Evolutionary conservation across 257 asterid species (phyloP).

Genomic region (Solanum pinnatisectum): DNA sequence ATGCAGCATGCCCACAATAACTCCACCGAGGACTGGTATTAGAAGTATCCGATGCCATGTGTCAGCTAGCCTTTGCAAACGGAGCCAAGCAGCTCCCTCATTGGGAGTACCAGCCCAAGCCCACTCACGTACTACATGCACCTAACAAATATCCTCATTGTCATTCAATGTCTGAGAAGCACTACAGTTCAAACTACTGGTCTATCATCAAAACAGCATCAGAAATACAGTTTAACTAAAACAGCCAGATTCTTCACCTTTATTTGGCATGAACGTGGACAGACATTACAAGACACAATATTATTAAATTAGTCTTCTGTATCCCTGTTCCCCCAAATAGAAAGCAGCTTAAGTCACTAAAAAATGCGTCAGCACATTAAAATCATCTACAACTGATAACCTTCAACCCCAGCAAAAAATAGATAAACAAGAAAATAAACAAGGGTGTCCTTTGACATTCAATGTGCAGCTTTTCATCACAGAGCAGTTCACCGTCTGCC

Average conservation of each 20-base stretch:
- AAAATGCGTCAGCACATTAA: background rate
- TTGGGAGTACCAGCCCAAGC: conserved; percentile 99
- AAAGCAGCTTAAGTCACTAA: background rate
- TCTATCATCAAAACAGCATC: background rate
- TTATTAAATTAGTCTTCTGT: background rate
- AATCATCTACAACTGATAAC: background rate
- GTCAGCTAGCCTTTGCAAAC: conserved; percentile 77
- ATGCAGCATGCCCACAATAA: conserved; percentile 89
- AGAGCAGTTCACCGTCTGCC: background rate
- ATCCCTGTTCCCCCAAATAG: background rate
- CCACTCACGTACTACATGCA: conserved; percentile 89
- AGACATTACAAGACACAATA: background rate
- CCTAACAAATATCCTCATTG: conserved; percentile 33
- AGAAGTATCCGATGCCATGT: conserved; percentile 94
- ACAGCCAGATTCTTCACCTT: background rate
- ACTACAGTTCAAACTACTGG: background rate
- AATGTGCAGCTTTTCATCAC: background rate
- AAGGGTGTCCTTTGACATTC: background rate
- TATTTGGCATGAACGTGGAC: background rate
- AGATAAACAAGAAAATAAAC: background rate
- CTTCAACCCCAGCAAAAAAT: background rate
- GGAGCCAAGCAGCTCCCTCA: conserved; percentile 98
- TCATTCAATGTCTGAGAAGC: background rate
- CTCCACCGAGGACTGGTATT: conserved; percentile 93
- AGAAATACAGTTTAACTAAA: background rate